These are phyloP conservation scores for Picea sitchensis DNA, from an alignment of 75 land plant species.

Conservation along the genomic window DNA sequence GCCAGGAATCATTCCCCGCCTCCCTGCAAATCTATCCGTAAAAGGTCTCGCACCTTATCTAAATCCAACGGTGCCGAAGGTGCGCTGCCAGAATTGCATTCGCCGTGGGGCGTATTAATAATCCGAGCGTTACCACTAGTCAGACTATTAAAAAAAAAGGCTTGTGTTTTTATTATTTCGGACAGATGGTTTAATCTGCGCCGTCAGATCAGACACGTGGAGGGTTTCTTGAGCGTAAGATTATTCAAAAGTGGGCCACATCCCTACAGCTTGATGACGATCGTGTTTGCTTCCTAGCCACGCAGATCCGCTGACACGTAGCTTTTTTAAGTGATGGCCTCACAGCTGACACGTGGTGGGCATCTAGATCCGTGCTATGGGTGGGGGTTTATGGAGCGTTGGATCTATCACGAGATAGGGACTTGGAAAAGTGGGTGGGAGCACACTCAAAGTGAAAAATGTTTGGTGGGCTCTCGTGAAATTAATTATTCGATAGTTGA, in stretches of 20 bases:
- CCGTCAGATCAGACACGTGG: neutral
- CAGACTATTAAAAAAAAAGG: neutral
- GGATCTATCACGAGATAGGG: neutral
- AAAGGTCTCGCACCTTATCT: neutral
- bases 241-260: neutral
- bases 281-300: neutral
- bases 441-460: neutral
- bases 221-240: neutral
- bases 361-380: neutral
- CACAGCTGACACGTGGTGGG: neutral
- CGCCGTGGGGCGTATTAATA: neutral
- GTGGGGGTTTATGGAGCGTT: neutral
- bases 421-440: neutral
- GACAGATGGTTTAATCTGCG: neutral
- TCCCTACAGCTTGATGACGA: slow-evolving; percentile 6
- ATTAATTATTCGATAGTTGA: too few relatives aligned
- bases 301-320: neutral
- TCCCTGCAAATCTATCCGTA: neutral
- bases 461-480: too few relatives aligned
- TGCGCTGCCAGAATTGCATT: neutral
- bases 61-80: neutral
- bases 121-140: neutral
- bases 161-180: neutral
- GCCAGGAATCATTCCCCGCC: neutral
- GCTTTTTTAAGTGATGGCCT: neutral